Evolutionary conservation across 345 rosid genomes (phyloP).

Genomic region (Cardiospermum halicacabum): DNA sequence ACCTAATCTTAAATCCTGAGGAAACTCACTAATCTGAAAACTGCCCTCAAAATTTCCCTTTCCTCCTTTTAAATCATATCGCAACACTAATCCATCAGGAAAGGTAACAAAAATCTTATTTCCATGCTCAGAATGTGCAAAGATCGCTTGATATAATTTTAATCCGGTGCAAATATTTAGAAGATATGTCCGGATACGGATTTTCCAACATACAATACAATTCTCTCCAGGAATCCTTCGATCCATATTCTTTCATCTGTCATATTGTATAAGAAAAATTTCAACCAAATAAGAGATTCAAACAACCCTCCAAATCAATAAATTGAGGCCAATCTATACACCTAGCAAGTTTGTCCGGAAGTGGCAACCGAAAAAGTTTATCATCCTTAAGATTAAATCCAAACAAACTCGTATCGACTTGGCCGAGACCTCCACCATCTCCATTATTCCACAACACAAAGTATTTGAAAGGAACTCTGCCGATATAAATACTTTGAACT

Average conservation of each 20-base stretch:
- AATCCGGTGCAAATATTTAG: too few relatives aligned
- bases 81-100: background rate
- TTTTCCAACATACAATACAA: too few relatives aligned
- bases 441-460: background rate
- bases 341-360: background rate
- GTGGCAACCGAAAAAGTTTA: background rate
- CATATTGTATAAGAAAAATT: background rate
- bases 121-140: background rate
- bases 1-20: too few relatives aligned
- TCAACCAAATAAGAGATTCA: background rate
- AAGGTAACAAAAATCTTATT: background rate
- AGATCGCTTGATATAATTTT: too few relatives aligned
- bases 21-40: background rate
- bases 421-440: background rate
- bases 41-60: background rate
- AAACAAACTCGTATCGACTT: too few relatives aligned
- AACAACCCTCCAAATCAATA: background rate
- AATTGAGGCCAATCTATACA: background rate
- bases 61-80: background rate
- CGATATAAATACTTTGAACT: background rate
- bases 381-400: constrained; percentile 3
- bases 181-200: too few relatives aligned
- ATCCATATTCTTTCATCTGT: background rate
- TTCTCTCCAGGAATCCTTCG: background rate
- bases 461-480: background rate